Base-by-base conservation (phyloP, 225 moss, liverwort and hornwort genomes). In the Rhytidiadelphus loreus region DNA sequence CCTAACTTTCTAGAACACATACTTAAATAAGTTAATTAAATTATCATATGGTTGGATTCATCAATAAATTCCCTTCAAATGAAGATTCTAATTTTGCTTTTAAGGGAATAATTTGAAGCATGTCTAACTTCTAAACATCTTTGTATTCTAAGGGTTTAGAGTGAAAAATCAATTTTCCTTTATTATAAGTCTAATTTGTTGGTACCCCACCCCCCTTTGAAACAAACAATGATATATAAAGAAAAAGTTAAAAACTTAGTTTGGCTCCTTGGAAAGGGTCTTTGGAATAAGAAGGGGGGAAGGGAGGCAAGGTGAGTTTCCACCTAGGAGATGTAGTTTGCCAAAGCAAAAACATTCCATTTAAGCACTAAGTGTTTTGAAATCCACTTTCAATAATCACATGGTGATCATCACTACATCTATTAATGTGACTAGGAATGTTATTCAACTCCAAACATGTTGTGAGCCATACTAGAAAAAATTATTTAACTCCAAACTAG, bases 201-300 rank as follows among this genome's bases (percentile, higher is more conserved):
- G n/a, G n/a, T n/a, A n/a, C n/a, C 22, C 6, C 12, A n/a, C n/a
- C 12, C 1, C 1, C 3, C 37, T 7, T 65, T 37, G 1, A 2
- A n/a, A n/a, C 1, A 0, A 2, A 68, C 3, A 2, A 0, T 68
- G n/a, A n/a, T 68, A 6, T 21, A 37, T 37, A 37, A 10, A 37
- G 1, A 66, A 11, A 64, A 37, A 0, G 37, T 20, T 11, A 6
- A 66, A 20, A 66, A 37, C 3, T 65, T 2, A 37, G 0, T n/a
- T n/a, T n/a, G 6, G 0, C 0, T 68, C 12, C 4, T 0, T 22
- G 2, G 6, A n/a, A n/a, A n/a, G n/a, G n/a, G n/a, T n/a, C n/a
- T n/a, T n/a, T n/a, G n/a, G n/a, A n/a, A n/a, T n/a, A n/a, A n/a
- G n/a, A n/a, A n/a, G n/a, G n/a, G n/a, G n/a, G n/a, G n/a, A n/a